Evolutionary conservation across 495 filamentous ascomycete genomes (phyloP), one percentile per base, ranked within the genome.

Genomic region (Evernia prunastri): DNA sequence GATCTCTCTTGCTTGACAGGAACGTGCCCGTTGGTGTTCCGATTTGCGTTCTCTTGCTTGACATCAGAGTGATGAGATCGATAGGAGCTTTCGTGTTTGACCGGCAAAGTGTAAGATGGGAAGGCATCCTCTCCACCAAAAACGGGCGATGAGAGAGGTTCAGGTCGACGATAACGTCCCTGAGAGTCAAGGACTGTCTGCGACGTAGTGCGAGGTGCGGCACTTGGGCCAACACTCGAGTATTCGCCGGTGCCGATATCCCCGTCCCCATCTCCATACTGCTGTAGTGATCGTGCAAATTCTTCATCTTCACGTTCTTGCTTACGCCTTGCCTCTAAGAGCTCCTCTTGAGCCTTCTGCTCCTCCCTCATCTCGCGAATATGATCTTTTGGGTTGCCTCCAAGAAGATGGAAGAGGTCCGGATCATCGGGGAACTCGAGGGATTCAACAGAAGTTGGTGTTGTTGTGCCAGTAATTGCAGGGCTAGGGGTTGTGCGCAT

Each of bases 241-340:
- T 42, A 54, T n/a, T 61, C 54, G 31, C 60, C 45, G 33, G 13
- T 8, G 4, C 35, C 25, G 56, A 59, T 13, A 40, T 10, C 42
- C 20, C 35, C 31, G 23, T 64, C 40, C 39, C 69, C 58, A 57
- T 59, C 56, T 59, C 68, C 60, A 76, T 72, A 11, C 29, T 54
- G 51, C 29, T 54, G 27, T 3, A 85, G 63, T 49, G 61, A 72
- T 36, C 78, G 76, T 60, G 81, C 82, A 63, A 77, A 71, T 65
- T 80, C 79, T 49, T 68, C 80, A 64, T 86, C 83, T n/a, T 63
- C 70, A 33, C 72, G 76, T 62, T 79, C 75, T 63, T 75, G 74
- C 68, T 76, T 66, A 45, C 71, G 69, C 33, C 68, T 70, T 18
- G 72, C 72, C 65, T 75, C 56, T 10, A 74, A 56, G 36, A 66